phyloP scores from a whole-genome alignment of 352 stramenopile genomes.

The Thalassiosira allenii region DNA sequence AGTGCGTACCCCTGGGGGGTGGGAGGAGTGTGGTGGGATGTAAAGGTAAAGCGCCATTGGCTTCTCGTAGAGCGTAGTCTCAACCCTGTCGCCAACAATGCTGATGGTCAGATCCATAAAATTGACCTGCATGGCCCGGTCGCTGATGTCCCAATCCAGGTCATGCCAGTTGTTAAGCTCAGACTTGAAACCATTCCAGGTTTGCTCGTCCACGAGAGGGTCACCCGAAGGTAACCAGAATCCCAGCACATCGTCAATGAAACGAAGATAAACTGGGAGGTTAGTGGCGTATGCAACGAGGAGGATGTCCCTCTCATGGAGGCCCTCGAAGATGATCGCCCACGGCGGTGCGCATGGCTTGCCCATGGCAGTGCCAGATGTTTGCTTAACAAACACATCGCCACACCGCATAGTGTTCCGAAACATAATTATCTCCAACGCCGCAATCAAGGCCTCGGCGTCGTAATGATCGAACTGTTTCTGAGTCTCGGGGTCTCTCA shows the following conservation, averaged over 20 bases:
- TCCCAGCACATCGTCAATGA: slow-evolving; percentile 41
- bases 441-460: slow-evolving; percentile 19
- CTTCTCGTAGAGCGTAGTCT: slow-evolving; percentile 34
- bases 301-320: slow-evolving; percentile 25
- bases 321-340: slow-evolving; percentile 17
- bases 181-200: slow-evolving; percentile 13
- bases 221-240: slow-evolving; percentile 18
- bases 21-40: slow-evolving; percentile 44
- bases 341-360: slow-evolving; percentile 9
- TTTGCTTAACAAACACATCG: slow-evolving; percentile 13
- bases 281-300: not conserved
- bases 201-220: not conserved
- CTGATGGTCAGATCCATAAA: slow-evolving; percentile 49
- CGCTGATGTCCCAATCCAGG: slow-evolving; percentile 28
- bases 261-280: slow-evolving; percentile 2
- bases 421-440: slow-evolving; percentile 19
- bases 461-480: not conserved
- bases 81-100: not conserved
- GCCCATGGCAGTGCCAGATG: slow-evolving; percentile 15
- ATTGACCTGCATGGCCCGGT: not conserved
- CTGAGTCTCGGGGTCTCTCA: not conserved
- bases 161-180: slow-evolving; percentile 21
- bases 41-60: slow-evolving; percentile 50
- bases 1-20: slow-evolving; percentile 33
- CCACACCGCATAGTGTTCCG: slow-evolving; percentile 27